These are phyloP conservation scores for Oryza meyeriana DNA, from an alignment of 176 grass and related monocot species.

Conservation along the genomic window DNA sequence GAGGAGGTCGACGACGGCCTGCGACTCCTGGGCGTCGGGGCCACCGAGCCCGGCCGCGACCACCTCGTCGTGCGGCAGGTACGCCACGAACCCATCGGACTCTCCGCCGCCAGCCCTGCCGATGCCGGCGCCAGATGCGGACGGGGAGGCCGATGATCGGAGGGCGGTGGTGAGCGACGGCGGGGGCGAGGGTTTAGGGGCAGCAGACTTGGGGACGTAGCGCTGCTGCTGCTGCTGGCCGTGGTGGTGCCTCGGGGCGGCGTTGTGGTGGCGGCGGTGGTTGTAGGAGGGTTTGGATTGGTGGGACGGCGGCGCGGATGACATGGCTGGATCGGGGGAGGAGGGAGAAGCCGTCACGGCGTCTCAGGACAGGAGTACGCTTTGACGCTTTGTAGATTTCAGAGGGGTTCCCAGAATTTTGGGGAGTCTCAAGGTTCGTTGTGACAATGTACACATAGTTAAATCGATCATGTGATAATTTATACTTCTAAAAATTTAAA, in stretches of 20 bases:
- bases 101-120: background rate
- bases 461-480: background rate
- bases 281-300: constrained; percentile 39
- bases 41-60: constrained; percentile 80
- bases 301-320: constrained; percentile 33
- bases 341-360: constrained; percentile 12
- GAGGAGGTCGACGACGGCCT: constrained; percentile 83
- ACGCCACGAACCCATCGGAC: constrained; percentile 52
- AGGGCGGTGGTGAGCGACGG: constrained; percentile 60
- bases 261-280: constrained; percentile 40
- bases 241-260: constrained; percentile 22
- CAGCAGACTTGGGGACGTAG: constrained; percentile 54
- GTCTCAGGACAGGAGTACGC: background rate
- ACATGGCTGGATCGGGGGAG: constrained; percentile 55
- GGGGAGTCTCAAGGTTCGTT: background rate
- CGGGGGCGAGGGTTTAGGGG: constrained; percentile 38
- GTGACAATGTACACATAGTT: background rate
- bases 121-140: constrained; percentile 28
- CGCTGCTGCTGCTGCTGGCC: constrained; percentile 39
- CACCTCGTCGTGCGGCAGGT: constrained; percentile 94
- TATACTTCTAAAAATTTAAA: background rate
- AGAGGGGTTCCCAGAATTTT: background rate
- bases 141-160: constrained; percentile 49
- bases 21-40: constrained; percentile 81
- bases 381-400: constrained; percentile 2